Base-by-base conservation (phyloP, 305 asterid species). In the Fraxinus greggii region DNA sequence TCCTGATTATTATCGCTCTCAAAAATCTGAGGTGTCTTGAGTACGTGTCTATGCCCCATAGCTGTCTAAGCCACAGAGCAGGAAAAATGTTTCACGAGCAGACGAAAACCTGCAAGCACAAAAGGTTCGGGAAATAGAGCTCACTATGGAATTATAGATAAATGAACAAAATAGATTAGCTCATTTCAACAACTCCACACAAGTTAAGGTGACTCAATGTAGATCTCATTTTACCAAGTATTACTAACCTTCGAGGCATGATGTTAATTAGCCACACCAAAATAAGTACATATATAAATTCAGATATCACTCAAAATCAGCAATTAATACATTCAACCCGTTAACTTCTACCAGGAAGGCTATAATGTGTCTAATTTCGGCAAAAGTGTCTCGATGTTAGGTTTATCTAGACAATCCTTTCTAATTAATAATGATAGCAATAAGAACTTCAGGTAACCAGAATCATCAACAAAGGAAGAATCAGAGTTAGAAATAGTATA, bases 21-120 rank as follows among this genome's bases (percentile, higher is more conserved):
- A 74, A 86, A 77, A 75, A 29, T 79, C 69, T 83, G 91, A 84
- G 92, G 79, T 38, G 91, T 23, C 83, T 85, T 85, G 13, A 85
- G 85, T 29, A 86, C 32, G 51, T 88, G 89, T 36, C 89, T 86
- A 80, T 85, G 92, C 74, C 89, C 91, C 92, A 89, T 86, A 79
- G 85, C 59, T 61, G 77, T 31, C 78, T 56, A 82, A 28, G 72
- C 72, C 78, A 38, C 54, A 23, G 23, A 76, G 67, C 76, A 81
- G 32, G 75, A 83, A 54, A 28, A 54, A 51, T 35, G 75, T 67
- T 33, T 70, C 65, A 79, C 72, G 54, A 78, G 78, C 69, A 26
- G 51, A 84, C 75, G 10, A 51, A 70, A 73, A 81, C 88, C 91
- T 86, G 84, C 87, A 88, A 77, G 72, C 31, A 67, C 67, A 69